Base-by-base conservation (phyloP, 2,329 filamentous ascomycete species). In the Ophiostoma sp. region DNA sequence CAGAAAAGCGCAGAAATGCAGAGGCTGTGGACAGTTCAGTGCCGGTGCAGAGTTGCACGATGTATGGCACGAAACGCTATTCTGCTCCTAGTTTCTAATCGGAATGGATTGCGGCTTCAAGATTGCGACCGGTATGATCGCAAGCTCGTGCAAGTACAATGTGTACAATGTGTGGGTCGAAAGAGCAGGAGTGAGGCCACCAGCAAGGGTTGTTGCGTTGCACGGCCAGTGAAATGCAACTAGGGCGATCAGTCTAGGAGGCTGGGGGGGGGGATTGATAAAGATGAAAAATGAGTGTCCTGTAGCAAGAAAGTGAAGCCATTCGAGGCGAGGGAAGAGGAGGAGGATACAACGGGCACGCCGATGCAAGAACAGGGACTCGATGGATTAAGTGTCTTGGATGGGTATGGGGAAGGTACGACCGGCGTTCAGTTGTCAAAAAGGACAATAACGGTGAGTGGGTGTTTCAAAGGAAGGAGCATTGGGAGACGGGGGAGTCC, bases 401-500 rank as follows among this genome's bases (percentile, higher is more conserved):
- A 62, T 6, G 17, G 27, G 57, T 31, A 35, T 35, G 13, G 60
- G 60, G 60, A 64, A 64, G 60, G 60, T n/a, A 23, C 60, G 60
- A 36, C 60, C 6, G 31, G 15, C 33, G 11, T 35, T 64, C 54
- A 60, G 60, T n/a, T 64, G 60, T 57, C n/a, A 27, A 39, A 67
- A 52, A 70, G n/a, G 52, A 48, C 52, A 67, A 64, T 65, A 36
- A 62, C 39, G 65, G 20, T 35, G 27, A 17, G 62, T 41, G 68
- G 68, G 41, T 67, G 68, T 64, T 35, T 64, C 5, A 36, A 62
- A n/a, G 15, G 31, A 36, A 64, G 60, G 60, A 64, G 60, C 60
- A 7, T n/a, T 64, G 57, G 57, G 54, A 31, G 54, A 31, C 5
- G 23, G 13, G 23, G 11, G 27, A 60, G 33, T 33, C 54, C 33